Percentiles rank a stretch among this genome's conserved stretches.
phyloP scores from a whole-genome alignment of 192 early-diverging fungal genomes.

The Entomortierella parvispora region DNA sequence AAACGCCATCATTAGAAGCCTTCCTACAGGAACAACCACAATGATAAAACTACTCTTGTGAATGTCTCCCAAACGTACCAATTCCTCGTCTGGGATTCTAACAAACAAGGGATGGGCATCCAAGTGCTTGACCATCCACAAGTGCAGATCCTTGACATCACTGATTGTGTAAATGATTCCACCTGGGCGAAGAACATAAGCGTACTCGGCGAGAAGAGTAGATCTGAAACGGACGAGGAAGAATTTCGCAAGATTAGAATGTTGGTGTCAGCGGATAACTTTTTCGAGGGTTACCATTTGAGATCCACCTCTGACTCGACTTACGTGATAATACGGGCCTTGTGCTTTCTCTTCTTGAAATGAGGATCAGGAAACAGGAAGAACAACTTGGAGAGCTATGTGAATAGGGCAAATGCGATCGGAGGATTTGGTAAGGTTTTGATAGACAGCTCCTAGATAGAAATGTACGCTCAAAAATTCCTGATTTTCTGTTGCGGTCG shows the following conservation, averaged over 20 bases:
- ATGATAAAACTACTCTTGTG: too few relatives aligned
- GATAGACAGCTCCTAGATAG: neutral
- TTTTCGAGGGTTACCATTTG: too few relatives aligned
- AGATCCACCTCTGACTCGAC: too few relatives aligned
- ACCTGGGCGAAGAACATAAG: constrained; percentile 88
- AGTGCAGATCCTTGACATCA: constrained; percentile 90
- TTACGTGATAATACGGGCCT: constrained; percentile 93
- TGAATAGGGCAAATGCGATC: too few relatives aligned
- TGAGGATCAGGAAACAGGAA: constrained; percentile 99
- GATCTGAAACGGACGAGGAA: constrained; percentile 19
- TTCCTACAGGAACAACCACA: too few relatives aligned
- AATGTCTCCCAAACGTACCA: constrained; percentile 57
- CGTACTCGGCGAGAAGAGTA: constrained; percentile 91
- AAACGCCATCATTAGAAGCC: neutral
- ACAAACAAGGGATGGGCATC: constrained; percentile 95
- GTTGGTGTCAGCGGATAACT: too few relatives aligned
- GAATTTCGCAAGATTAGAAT: neutral
- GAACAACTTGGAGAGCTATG: constrained; percentile 92
- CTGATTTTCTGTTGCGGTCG: neutral
- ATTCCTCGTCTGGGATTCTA: constrained; percentile 80
- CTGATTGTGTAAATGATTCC: constrained; percentile 97
- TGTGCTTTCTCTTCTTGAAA: constrained; percentile 99
- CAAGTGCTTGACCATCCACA: constrained; percentile 97
- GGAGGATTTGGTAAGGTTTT: neutral
- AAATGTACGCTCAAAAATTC: neutral